Base-by-base conservation (phyloP, 2,329 filamentous ascomycete genomes). In the Diaporthe aspalathi region DNA sequence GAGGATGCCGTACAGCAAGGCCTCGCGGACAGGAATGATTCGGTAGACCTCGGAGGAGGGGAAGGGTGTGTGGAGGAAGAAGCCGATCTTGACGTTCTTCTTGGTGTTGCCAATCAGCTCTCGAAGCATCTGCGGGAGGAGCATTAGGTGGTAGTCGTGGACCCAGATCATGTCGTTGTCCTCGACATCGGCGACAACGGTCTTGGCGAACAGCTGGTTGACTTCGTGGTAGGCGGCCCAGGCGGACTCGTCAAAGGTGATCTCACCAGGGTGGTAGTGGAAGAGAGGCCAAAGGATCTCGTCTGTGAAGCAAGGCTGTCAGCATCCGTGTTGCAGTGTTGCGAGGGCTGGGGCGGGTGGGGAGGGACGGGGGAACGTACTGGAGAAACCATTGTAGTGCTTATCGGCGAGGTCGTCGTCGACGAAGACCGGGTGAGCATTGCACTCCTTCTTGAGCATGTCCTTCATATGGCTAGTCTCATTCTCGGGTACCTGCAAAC, bases 241-340 rank as follows among this genome's bases (percentile, higher is more conserved):
- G 5, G 94, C 93, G 52, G 92, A 92, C 83, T 98, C 95, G 83
- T 98, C 95, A 81, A 98, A 98, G 54, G 94, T 97, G 77, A 98
- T 98, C 86, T 98, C 95, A 80, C 95, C 95, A 65, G 96, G 95
- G 82, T 99, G 96, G 84, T 98, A 98, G 85, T 98, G 96, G 86
- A 99, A 97, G 49, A 99, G 90, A 3, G 96, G 96, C 96, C 96
- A 99, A 73, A 99, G 91, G 81, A 98, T 98, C 9, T 94, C 97
- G 83, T 99, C 94, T 95, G 75, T 14, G 14, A 70, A 47, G 38
- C 20, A 40, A 11, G 52, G 17, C 22, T 50, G 76, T 70, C 35
- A 76, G 56, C 53, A 50, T 32, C 43, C 43, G 54, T 63, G 11
- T 72, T 54, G 1, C 12, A n/a, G 29, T 50, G 45, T 29, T 69